These are phyloP conservation scores for Phytophthora citricola DNA, from an alignment of 352 stramenopile genomes.

Conservation along the genomic window DNA sequence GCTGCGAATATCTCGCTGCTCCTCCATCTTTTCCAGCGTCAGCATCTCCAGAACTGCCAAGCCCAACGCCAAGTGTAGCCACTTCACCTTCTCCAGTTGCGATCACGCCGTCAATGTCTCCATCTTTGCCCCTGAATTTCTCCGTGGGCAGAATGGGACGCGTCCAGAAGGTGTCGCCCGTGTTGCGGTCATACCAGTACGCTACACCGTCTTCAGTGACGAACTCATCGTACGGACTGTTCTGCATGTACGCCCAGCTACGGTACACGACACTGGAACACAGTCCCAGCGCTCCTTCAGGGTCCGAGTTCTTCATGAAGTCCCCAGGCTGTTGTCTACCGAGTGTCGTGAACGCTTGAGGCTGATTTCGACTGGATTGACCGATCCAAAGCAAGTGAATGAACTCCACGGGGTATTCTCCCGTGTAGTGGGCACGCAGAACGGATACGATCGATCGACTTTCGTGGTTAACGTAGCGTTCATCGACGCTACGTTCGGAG, in stretches of 20 bases:
- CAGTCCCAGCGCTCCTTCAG: conserved; percentile 71
- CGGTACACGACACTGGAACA: conserved; percentile 91
- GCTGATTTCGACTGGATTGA: conserved; percentile 89
- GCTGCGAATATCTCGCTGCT: conserved; percentile 55
- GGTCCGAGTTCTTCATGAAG: conserved; percentile 91
- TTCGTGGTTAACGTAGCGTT: conserved; percentile 89
- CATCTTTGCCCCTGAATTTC: conserved; percentile 72
- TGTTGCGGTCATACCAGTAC: conserved; percentile 90
- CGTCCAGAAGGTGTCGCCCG: conserved; percentile 92
- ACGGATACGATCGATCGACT: conserved; percentile 91
- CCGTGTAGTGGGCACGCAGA: conserved; percentile 91
- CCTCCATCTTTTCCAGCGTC: conserved; percentile 43
- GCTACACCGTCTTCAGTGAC: conserved; percentile 89
- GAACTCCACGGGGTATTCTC: conserved; percentile 93
- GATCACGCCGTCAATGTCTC: conserved; percentile 84
- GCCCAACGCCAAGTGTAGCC: conserved; percentile 74
- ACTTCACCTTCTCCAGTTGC: conserved; percentile 74
- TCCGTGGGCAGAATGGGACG: conserved; percentile 85
- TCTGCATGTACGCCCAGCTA: conserved; percentile 93
- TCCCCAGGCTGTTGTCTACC: conserved; percentile 91
- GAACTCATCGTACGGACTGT: conserved; percentile 89
- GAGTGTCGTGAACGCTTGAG: conserved; percentile 91
- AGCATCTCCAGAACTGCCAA: conserved; percentile 19
- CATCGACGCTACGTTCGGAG: conserved; percentile 60
- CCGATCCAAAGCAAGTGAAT: conserved; percentile 93